These are phyloP conservation scores for Monocercomonoides exilis DNA, from an alignment of 78 protist genomes.

Conservation along the genomic window DNA sequence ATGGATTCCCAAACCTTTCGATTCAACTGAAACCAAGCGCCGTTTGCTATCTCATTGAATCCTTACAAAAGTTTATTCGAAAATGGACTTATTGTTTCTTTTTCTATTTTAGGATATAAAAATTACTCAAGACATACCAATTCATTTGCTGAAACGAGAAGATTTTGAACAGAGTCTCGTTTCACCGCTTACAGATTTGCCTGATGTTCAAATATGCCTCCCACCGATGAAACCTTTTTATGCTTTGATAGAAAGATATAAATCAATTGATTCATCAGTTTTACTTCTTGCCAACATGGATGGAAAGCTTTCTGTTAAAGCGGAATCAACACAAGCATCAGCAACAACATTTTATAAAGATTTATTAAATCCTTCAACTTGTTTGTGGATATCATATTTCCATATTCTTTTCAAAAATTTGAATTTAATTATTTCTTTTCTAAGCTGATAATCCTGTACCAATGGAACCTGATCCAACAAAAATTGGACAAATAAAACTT, in stretches of 20 bases:
- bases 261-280: neutral
- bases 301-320: neutral
- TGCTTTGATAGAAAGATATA: neutral
- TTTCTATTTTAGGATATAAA: neutral
- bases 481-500: neutral
- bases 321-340: neutral
- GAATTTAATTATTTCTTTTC: neutral
- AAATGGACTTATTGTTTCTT: no score
- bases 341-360: neutral
- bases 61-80: no score
- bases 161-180: neutral
- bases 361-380: neutral
- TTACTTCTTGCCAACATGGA: neutral
- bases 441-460: neutral
- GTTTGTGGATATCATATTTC: no score
- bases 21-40: neutral
- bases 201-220: conserved; percentile 1
- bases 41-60: neutral
- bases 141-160: neutral
- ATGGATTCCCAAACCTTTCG: neutral
- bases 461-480: neutral
- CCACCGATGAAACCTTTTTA: neutral
- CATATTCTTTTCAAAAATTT: no score
- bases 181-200: neutral
- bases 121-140: neutral